Conservation (phyloP, 176 grass and related monocot species). For the Eragrostis curvula region DNA sequence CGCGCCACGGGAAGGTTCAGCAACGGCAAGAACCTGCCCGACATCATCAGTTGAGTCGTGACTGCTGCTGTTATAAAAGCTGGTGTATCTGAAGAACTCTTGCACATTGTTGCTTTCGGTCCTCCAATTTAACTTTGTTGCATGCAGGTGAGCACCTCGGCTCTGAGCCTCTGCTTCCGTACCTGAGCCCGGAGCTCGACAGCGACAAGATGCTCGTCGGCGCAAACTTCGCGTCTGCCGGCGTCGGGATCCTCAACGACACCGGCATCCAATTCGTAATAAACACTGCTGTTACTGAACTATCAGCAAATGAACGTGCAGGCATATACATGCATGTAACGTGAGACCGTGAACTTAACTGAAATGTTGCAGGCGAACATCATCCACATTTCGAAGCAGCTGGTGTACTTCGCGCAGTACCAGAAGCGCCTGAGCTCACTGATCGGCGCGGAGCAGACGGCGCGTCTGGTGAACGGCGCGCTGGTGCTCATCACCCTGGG, state of each 20-base stretch:
- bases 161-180: conserved; percentile 64
- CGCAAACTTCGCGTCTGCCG: conserved; percentile 96
- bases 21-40: conserved; percentile 85
- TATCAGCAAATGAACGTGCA: too few species aligned
- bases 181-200: conserved; percentile 78
- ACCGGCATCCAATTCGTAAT: conserved; percentile 90
- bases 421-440: conserved; percentile 59
- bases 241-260: conserved; percentile 93
- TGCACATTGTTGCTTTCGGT: background rate
- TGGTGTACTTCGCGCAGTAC: conserved; percentile 83
- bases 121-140: background rate
- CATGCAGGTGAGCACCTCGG: conserved; percentile 77
- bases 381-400: conserved; percentile 79
- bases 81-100: background rate
- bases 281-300: too few species aligned
- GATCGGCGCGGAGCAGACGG: conserved; percentile 42
- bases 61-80: background rate
- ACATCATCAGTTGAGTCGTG: conserved; percentile 76
- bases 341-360: too few species aligned
- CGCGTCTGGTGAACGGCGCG: conserved; percentile 40
- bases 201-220: conserved; percentile 82
- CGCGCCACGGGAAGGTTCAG: conserved; percentile 72
- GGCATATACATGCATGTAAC: too few species aligned
- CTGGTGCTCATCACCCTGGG: conserved; percentile 84
- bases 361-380: conserved; percentile 62